phyloP scores from a whole-genome alignment of 169 alveolate genomes.

The Fabrea salina region DNA sequence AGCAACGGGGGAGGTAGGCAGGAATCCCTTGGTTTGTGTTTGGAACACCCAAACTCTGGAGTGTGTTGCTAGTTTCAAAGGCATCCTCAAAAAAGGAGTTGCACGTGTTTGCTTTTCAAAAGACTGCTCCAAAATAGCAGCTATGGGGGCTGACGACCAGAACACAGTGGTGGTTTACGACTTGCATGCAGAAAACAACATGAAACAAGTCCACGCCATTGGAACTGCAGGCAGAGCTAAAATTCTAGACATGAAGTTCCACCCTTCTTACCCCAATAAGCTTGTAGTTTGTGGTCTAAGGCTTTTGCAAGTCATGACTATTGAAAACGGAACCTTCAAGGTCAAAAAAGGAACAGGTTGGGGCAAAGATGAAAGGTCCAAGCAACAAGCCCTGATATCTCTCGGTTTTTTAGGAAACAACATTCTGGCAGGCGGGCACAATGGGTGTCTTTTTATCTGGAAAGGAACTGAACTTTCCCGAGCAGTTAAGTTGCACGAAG shows the following conservation, averaged over 20 bases:
- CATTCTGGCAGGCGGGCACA: slow-evolving; percentile 68
- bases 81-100: slow-evolving; percentile 72
- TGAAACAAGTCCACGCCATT: slow-evolving; percentile 39
- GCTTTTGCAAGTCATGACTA: slow-evolving; percentile 58
- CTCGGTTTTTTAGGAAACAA: slow-evolving; percentile 61
- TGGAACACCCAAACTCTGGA: slow-evolving; percentile 73
- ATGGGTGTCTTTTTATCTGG: slow-evolving; percentile 71
- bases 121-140: slow-evolving; percentile 73
- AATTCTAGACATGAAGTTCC: slow-evolving; percentile 58
- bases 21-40: slow-evolving; percentile 70
- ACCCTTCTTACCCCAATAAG: slow-evolving; percentile 33
- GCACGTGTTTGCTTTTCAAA: slow-evolving; percentile 63
- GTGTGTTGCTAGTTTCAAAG: slow-evolving; percentile 61
- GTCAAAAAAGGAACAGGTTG: slow-evolving; percentile 68
- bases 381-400: slow-evolving; percentile 60
- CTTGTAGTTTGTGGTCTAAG: slow-evolving; percentile 66
- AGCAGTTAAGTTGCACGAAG: slow-evolving; percentile 65
- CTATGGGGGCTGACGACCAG: slow-evolving; percentile 77
- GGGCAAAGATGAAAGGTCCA: slow-evolving; percentile 34
- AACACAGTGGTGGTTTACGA: slow-evolving; percentile 77
- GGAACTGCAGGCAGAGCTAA: slow-evolving; percentile 66
- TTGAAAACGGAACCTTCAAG: slow-evolving; percentile 44
- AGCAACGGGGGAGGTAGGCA: slow-evolving; percentile 82
- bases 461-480: slow-evolving; percentile 58
- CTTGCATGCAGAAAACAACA: slow-evolving; percentile 55